Percentiles rank a stretch among this genome's conserved stretches.
Evolutionary conservation across 73 alveolate species (phyloP).

Genomic region (Breviolum minutum): DNA sequence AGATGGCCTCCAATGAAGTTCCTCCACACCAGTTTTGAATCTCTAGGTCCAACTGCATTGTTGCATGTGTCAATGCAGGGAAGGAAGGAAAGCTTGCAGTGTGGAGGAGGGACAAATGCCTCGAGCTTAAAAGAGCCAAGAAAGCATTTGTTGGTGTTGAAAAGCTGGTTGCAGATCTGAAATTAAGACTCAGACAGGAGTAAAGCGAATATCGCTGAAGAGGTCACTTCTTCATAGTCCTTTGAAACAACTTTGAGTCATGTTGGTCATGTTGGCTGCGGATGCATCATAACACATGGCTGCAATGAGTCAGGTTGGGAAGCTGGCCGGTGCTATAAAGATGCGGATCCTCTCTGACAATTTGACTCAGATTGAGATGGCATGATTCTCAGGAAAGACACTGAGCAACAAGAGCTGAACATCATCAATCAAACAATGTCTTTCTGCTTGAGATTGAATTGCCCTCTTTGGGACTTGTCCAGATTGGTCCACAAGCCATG

Average conservation of each 20-base stretch:
- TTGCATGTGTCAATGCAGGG: too few species aligned
- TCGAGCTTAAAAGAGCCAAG: background rate
- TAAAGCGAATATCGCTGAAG: too few species aligned
- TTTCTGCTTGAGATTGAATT: too few species aligned
- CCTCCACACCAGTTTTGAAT: too few species aligned
- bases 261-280: background rate
- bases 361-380: background rate
- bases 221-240: too few species aligned
- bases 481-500: constrained; percentile 31
- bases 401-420: too few species aligned
- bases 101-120: constrained; percentile 20
- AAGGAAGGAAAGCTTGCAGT: constrained; percentile 5
- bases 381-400: background rate
- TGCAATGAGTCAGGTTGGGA: background rate
- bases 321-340: constrained; percentile 31
- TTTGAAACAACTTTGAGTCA: background rate
- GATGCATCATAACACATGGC: too few species aligned
- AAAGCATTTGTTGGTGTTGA: too few species aligned
- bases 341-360: background rate
- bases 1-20: too few species aligned
- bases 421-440: background rate
- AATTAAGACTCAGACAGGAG: background rate
- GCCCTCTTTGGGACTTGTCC: background rate
- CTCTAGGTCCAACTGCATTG: too few species aligned
- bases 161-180: too few species aligned